Percentiles rank a stretch among this genome's conserved stretches.
phyloP scores from a whole-genome alignment of 495 filamentous ascomycete genomes.

The Aspergillus incahuasiensis region DNA sequence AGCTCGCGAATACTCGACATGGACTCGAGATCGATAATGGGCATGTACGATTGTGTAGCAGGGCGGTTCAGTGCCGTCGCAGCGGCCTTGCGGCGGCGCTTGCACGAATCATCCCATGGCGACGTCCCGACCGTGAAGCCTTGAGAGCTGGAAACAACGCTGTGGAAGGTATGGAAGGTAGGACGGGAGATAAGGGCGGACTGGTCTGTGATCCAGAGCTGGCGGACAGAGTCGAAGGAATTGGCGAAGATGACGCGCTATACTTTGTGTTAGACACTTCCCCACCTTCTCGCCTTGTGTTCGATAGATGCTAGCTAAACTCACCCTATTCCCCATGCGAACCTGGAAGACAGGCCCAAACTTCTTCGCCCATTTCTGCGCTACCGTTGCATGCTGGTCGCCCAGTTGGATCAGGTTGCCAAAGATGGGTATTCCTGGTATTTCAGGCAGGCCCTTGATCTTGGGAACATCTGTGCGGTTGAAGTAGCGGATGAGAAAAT shows the following conservation, averaged over 20 bases:
- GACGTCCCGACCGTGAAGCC: conserved; percentile 71
- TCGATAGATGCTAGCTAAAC: background rate
- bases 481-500: conserved; percentile 50
- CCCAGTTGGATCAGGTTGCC: conserved; percentile 60
- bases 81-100: conserved; percentile 63
- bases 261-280: background rate
- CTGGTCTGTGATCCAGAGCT: conserved; percentile 69
- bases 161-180: conserved; percentile 68
- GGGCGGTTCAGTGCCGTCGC: conserved; percentile 66
- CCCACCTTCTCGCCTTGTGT: background rate
- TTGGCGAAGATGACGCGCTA: conserved; percentile 67
- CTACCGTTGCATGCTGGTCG: conserved; percentile 49
- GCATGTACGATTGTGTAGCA: conserved; percentile 65
- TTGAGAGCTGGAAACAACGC: conserved; percentile 62
- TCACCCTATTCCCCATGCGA: conserved; percentile 58
- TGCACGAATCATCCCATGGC: conserved; percentile 72
- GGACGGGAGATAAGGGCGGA: conserved; percentile 67
- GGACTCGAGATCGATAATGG: conserved; percentile 65
- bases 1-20: conserved; percentile 62
- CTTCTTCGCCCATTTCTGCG: conserved; percentile 52
- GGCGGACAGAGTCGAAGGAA: conserved; percentile 60
- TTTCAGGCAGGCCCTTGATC: conserved; percentile 59
- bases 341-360: conserved; percentile 66
- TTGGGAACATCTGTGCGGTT: conserved; percentile 57
- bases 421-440: conserved; percentile 60